A percentile compares a stretch with the other conserved stretches of the same genome.
phyloP scores from a whole-genome alignment of 768 basidiomycete species.

The Boletus barrowsii region DNA sequence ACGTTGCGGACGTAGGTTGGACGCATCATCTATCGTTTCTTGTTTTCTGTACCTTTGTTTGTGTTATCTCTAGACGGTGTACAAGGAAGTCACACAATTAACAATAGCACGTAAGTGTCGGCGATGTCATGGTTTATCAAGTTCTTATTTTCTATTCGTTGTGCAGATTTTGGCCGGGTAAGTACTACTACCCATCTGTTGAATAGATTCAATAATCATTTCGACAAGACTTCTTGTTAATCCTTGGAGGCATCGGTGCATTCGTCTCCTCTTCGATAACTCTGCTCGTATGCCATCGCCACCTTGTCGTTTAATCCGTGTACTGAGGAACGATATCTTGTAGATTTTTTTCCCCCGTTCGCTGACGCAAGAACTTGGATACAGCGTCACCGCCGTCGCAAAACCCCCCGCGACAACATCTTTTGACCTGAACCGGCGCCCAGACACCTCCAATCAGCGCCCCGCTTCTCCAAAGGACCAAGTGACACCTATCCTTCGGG shows the following conservation, averaged over 20 bases:
- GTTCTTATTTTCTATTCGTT: background rate
- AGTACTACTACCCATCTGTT: slow-evolving; percentile 11
- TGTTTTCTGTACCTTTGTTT: slow-evolving; percentile 68
- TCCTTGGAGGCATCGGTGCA: slow-evolving; percentile 71
- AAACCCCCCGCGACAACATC: slow-evolving; percentile 30
- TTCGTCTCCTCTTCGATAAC: slow-evolving; percentile 81
- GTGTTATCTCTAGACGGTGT: slow-evolving; percentile 66
- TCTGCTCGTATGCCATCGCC: slow-evolving; percentile 52
- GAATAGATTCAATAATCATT: background rate
- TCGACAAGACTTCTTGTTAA: slow-evolving; percentile 59
- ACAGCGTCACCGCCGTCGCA: slow-evolving; percentile 37
- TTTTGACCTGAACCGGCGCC: slow-evolving; percentile 19
- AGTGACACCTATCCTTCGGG: slow-evolving; percentile 22
- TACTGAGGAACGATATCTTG: background rate
- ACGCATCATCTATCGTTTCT: slow-evolving; percentile 72
- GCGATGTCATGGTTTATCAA: background rate
- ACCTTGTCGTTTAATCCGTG: background rate
- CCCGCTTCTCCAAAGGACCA: slow-evolving; percentile 23
- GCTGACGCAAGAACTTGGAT: slow-evolving; percentile 60
- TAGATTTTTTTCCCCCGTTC: slow-evolving; percentile 82
- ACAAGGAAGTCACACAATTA: slow-evolving; percentile 45
- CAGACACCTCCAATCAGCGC: slow-evolving; percentile 2
- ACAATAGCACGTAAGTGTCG: slow-evolving; percentile 52
- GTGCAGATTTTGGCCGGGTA: slow-evolving; percentile 60
- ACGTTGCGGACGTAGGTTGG: slow-evolving; percentile 43